These are phyloP conservation scores for Colletotrichum sp. DNA, from an alignment of 2,329 filamentous ascomycete genomes.

Conservation along the genomic window DNA sequence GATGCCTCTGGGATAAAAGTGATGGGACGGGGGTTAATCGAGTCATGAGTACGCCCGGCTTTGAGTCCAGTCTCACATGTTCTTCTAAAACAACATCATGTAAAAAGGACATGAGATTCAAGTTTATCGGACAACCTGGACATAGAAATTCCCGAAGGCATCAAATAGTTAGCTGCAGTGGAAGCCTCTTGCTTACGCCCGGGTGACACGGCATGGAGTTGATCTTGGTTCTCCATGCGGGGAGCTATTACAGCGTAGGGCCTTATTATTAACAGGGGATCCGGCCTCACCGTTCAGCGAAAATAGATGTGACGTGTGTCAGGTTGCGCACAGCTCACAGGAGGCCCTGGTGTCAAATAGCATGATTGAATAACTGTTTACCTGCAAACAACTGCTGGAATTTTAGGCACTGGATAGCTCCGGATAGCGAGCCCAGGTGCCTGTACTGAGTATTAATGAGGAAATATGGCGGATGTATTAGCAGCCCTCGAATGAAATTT, in stretches of 20 bases:
- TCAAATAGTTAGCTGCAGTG: not conserved
- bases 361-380: not conserved
- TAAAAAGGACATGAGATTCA: not conserved
- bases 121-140: not conserved
- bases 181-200: accelerated
- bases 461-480: accelerated
- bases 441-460: not conserved
- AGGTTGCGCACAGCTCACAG: not conserved
- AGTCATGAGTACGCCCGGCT: not conserved
- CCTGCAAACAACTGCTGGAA: accelerated
- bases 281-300: not conserved
- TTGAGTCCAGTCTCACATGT: accelerated
- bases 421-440: not conserved
- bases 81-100: not conserved
- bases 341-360: not conserved
- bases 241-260: not conserved
- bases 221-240: not conserved
- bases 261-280: not conserved
- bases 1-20: not conserved
- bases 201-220: not conserved
- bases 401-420: not conserved
- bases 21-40: accelerated
- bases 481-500: accelerated
- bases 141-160: accelerated
- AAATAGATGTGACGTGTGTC: not conserved